Evolutionary conservation across 371 early-diverging fungal genomes (phyloP).

Genomic region (Mortierella sp.): DNA sequence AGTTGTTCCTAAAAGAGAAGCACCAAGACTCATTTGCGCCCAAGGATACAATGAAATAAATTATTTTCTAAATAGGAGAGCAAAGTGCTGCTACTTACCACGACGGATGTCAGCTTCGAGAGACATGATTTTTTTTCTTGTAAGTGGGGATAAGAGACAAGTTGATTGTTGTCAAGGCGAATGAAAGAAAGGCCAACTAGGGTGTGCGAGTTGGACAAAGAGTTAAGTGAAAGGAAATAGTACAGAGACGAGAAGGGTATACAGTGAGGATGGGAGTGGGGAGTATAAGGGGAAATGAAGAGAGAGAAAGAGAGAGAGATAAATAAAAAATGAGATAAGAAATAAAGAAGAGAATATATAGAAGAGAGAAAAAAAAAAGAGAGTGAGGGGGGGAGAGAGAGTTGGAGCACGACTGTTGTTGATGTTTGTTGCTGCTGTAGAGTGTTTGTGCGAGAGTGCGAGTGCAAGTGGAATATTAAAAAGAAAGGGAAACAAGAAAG

Average conservation of each 20-base stretch:
- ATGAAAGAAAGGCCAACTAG: background rate
- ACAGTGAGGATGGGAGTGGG: background rate
- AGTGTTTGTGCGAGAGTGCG: too few relatives aligned
- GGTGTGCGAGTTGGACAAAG: background rate
- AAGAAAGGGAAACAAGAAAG: background rate
- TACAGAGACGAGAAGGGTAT: too few relatives aligned
- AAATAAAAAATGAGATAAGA: background rate
- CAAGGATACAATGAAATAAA: background rate
- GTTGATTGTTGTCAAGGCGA: background rate
- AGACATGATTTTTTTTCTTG: conserved; percentile 25
- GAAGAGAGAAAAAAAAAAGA: background rate
- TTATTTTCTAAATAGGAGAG: background rate
- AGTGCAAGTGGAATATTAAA: background rate
- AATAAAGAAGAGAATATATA: background rate
- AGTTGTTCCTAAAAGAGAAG: background rate
- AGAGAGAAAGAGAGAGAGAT: background rate
- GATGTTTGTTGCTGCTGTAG: too few relatives aligned
- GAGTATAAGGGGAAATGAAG: background rate
- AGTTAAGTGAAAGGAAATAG: background rate
- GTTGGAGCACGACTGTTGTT: too few relatives aligned
- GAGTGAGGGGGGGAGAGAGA: too few relatives aligned
- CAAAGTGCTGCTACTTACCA: conserved; percentile 26
- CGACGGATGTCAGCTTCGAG: conserved; percentile 37
- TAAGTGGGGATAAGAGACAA: background rate
- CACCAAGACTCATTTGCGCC: background rate